A percentile compares a stretch with the other conserved stretches of the same genome.
Conservation (phyloP, 805 yeast species). For the Isabelozyma heimii region DNA sequence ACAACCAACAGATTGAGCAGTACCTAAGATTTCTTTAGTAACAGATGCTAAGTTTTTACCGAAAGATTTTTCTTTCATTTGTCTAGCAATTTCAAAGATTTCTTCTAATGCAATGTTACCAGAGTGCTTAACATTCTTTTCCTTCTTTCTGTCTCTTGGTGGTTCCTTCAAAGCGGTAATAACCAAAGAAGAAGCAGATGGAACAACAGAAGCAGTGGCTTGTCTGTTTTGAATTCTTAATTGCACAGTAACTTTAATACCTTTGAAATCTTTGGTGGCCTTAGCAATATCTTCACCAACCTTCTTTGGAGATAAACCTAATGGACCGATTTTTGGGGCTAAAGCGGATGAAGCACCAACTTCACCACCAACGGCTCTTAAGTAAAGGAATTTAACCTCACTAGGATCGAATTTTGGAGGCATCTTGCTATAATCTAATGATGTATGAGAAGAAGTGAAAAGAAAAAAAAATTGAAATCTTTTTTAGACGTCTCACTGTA, state of each 20-base stretch:
- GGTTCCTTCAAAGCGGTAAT: conserved; percentile 99
- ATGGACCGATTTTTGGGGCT: conserved; percentile 99
- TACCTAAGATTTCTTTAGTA: conserved; percentile 98
- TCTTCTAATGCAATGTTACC: conserved; percentile 98
- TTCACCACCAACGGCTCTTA: conserved; percentile 99
- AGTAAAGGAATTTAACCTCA: conserved; percentile 97
- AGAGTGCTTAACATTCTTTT: conserved; percentile 98
- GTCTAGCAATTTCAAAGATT: conserved; percentile 95
- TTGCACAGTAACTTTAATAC: conserved; percentile 98
- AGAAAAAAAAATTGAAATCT: neutral
- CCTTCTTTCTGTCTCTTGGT: conserved; percentile 99
- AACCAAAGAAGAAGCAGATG: conserved; percentile 98
- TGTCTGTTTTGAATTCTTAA: conserved; percentile 99
- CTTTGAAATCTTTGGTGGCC: conserved; percentile 99
- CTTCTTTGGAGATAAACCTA: conserved; percentile 99
- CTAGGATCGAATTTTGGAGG: conserved; percentile 98
- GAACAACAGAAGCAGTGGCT: conserved; percentile 97
- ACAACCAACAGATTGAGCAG: conserved; percentile 99
- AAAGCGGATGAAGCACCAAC: conserved; percentile 99
- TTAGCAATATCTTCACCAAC: conserved; percentile 99
- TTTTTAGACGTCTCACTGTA: neutral
- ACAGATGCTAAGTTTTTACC: conserved; percentile 97
- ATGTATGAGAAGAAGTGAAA: neutral
- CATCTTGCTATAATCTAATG: conserved; percentile 43
- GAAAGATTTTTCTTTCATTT: conserved; percentile 95